Conservation (phyloP, 805 yeast species). For the Starmerella gropengiesseri region DNA sequence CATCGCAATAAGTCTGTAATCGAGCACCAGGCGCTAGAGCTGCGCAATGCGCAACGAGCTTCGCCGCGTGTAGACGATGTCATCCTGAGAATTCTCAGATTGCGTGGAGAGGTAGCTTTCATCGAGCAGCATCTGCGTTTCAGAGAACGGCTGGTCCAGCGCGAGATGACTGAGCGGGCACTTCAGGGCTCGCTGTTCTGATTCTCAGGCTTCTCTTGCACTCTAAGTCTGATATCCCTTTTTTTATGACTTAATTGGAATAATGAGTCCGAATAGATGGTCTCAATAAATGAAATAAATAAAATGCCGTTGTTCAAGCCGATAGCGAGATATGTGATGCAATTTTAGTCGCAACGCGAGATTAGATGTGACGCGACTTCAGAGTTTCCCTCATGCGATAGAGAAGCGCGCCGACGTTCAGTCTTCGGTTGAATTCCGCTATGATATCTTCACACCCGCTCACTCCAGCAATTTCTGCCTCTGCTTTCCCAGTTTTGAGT, state of each 20-base stretch:
- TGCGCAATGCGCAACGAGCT: conserved; percentile 37
- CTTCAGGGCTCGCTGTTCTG: conserved; percentile 20
- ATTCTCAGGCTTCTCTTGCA: no score
- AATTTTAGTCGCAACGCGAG: background rate
- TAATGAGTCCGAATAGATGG: no score
- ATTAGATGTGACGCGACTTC: background rate
- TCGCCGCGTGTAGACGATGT: conserved; percentile 51
- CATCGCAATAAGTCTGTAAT: conserved; percentile 54
- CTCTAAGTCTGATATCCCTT: no score
- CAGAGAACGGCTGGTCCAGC: conserved; percentile 47
- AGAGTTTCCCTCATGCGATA: conserved; percentile 1
- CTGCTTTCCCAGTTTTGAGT: background rate
- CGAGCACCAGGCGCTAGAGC: conserved; percentile 37
- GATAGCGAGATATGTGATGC: background rate
- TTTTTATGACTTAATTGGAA: no score
- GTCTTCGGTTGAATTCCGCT: background rate
- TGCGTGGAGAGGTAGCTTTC: conserved; percentile 50
- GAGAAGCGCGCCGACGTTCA: conserved; percentile 3
- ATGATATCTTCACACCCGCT: conserved; percentile 1
- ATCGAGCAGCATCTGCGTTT: conserved; percentile 51
- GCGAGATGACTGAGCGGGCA: conserved; percentile 42
- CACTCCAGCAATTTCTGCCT: background rate
- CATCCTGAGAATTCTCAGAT: conserved; percentile 56
- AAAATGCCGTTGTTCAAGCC: background rate
- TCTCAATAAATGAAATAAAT: no score